phyloP scores from a whole-genome alignment of 768 basidiomycete species.

The Leccinum rimulosum region DNA sequence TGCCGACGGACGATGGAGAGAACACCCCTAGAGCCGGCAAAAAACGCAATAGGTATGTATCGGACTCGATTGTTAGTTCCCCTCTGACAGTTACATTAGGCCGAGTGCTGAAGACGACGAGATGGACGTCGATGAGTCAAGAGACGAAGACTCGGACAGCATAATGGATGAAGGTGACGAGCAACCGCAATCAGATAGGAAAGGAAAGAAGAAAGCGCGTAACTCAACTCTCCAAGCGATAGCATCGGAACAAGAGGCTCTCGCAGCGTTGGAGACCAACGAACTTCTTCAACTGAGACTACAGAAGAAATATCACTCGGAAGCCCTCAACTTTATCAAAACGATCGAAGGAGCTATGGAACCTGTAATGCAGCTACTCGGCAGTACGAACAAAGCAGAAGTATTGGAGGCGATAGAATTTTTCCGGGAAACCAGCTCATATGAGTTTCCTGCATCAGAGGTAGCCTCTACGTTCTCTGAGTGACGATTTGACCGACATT shows the following conservation, averaged over 20 bases:
- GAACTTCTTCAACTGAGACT: slow-evolving; percentile 66
- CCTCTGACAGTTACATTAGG: slow-evolving; percentile 15
- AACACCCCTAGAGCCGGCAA: slow-evolving; percentile 28
- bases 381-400: slow-evolving; percentile 82
- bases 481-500: slow-evolving; percentile 1
- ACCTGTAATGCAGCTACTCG: slow-evolving; percentile 71
- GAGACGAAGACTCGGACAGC: slow-evolving; percentile 33
- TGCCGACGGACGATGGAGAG: slow-evolving; percentile 25
- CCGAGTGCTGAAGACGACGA: slow-evolving; percentile 36
- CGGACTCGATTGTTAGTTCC: neutral
- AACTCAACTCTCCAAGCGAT: slow-evolving; percentile 59
- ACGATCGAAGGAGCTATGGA: slow-evolving; percentile 67
- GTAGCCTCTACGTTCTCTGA: slow-evolving; percentile 35
- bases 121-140: slow-evolving; percentile 57
- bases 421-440: slow-evolving; percentile 79
- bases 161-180: slow-evolving; percentile 41
- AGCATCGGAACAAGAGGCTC: slow-evolving; percentile 65
- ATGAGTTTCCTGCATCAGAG: slow-evolving; percentile 75
- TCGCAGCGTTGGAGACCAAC: slow-evolving; percentile 66
- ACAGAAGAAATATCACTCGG: slow-evolving; percentile 82
- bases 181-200: slow-evolving; percentile 35
- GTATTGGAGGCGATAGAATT: slow-evolving; percentile 87
- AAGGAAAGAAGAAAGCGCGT: slow-evolving; percentile 50
- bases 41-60: slow-evolving; percentile 31
- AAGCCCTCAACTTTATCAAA: slow-evolving; percentile 81